Base-by-base conservation (phyloP, 306 rosid genomes). In the Vachellia collinsii region DNA sequence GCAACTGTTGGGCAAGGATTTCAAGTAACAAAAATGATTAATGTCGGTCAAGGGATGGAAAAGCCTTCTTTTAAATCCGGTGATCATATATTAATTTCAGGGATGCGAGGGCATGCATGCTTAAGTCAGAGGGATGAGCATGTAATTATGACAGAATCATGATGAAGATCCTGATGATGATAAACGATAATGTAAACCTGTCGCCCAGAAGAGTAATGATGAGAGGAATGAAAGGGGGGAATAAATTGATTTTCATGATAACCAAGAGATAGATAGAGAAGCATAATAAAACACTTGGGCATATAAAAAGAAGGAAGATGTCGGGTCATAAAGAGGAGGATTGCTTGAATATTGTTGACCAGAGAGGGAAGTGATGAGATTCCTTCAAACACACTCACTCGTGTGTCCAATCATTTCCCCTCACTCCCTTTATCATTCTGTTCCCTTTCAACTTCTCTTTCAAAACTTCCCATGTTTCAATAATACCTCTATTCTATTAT, bases 331-430 rank as follows among this genome's bases (percentile, higher is more conserved):
- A 87, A 77, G 83, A 74, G 66, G 77, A 11, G 65, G 13, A 74
- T 38, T 56, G 53, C 47, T 22, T 11, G 51, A 54, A 59, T 42
- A 42, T 7, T 74, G 78, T 74, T 74, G 89, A 86, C 87, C 87
- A 68, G 47, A 72, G n/a, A 29, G 51, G 11, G 39, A 72, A 68
- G 46, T 23, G 53, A 42, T 20, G 70, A 50, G 62, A 72, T 76
- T 80, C 79, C 91, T 85, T 88, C 67, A 71, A 70, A 71, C 63
- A 75, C 74, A 85, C 85, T 77, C 83, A 73, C 83, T 75, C 87
- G 88, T 85, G 87, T 80, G 78, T 72, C 82, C 88, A 83, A 83
- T 88, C 89, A 83, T 85, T 64, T 63, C 59, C 80, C 66, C 54
- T 22, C 75, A 73, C 38, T 58, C 65, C 47, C 12, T 76, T 78